phyloP scores from a whole-genome alignment of 1,139 yeast genomes.

The Williopsis jadinii region DNA sequence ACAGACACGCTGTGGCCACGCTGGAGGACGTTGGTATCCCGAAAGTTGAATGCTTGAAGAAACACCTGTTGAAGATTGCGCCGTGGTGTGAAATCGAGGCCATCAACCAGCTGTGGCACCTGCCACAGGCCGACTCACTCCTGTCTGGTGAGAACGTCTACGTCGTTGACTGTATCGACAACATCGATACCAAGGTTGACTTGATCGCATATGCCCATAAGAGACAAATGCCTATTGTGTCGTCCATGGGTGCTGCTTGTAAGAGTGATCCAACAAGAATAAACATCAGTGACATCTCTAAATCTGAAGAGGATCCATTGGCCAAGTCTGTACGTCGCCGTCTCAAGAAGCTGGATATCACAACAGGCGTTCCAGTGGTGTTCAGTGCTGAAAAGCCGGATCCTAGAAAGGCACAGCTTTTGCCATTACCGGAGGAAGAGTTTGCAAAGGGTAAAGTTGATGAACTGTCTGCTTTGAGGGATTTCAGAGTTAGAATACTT shows the following conservation, averaged over 20 bases:
- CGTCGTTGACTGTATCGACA: constrained; percentile 92
- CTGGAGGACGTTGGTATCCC: constrained; percentile 84
- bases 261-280: constrained; percentile 82
- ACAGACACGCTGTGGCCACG: constrained; percentile 91
- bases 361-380: constrained; percentile 74
- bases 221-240: constrained; percentile 54
- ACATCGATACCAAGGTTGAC: constrained; percentile 91
- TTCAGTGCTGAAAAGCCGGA: constrained; percentile 96
- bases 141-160: constrained; percentile 42
- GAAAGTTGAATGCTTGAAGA: constrained; percentile 72
- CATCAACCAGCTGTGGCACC: constrained; percentile 68
- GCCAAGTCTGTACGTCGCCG: constrained; percentile 84
- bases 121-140: constrained; percentile 54
- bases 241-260: constrained; percentile 96
- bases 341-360: constrained; percentile 70
- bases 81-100: constrained; percentile 90
- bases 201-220: constrained; percentile 66
- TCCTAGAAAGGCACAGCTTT: constrained; percentile 79
- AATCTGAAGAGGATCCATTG: constrained; percentile 86
- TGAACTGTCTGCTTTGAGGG: constrained; percentile 78
- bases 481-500: constrained; percentile 86
- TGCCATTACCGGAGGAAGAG: constrained; percentile 80
- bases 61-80: constrained; percentile 60
- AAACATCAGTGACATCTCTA: constrained; percentile 69
- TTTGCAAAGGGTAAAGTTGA: constrained; percentile 76